phyloP scores from a whole-genome alignment of 371 early-diverging fungal genomes.

The Cokeromyces recurvatus region DNA sequence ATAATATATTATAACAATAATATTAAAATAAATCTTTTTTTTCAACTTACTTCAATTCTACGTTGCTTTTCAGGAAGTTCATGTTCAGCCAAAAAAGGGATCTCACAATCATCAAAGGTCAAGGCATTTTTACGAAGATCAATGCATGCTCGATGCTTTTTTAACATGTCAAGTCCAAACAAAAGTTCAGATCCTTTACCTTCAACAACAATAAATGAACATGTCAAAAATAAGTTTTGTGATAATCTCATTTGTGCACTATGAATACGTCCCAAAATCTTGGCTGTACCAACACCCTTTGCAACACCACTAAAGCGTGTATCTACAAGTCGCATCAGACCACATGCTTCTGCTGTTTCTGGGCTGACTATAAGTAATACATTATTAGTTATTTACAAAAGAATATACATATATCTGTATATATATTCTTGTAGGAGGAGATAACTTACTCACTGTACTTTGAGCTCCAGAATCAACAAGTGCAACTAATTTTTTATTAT shows the following conservation, averaged over 20 bases:
- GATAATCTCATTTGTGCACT: slow-evolving; percentile 80
- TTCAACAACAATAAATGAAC: slow-evolving; percentile 93
- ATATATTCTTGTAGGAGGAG: not conserved
- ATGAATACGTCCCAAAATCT: slow-evolving; percentile 93
- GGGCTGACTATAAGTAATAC: slow-evolving; percentile 59
- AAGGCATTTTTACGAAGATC: slow-evolving; percentile 81
- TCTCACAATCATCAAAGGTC: slow-evolving; percentile 75
- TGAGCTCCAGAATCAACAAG: slow-evolving; percentile 98
- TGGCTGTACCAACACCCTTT: slow-evolving; percentile 92
- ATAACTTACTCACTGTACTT: slow-evolving; percentile 84
- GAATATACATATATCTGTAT: not conserved
- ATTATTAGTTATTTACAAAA: not conserved
- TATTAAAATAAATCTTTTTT: no score
- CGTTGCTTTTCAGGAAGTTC: slow-evolving; percentile 76
- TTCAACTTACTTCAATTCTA: slow-evolving; percentile 33
- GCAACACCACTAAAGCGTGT: slow-evolving; percentile 89
- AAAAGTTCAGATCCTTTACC: slow-evolving; percentile 88
- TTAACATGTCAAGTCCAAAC: slow-evolving; percentile 95
- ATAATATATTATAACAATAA: no score
- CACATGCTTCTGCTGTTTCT: slow-evolving; percentile 82
- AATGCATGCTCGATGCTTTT: slow-evolving; percentile 83
- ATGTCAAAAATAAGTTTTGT: slow-evolving; percentile 65
- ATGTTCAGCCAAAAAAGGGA: slow-evolving; percentile 89
- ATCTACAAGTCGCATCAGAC: slow-evolving; percentile 86
- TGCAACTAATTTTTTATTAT: slow-evolving; percentile 84